Base-by-base conservation (phyloP, 192 early-diverging fungal species). In the Pilaira anomala region DNA sequence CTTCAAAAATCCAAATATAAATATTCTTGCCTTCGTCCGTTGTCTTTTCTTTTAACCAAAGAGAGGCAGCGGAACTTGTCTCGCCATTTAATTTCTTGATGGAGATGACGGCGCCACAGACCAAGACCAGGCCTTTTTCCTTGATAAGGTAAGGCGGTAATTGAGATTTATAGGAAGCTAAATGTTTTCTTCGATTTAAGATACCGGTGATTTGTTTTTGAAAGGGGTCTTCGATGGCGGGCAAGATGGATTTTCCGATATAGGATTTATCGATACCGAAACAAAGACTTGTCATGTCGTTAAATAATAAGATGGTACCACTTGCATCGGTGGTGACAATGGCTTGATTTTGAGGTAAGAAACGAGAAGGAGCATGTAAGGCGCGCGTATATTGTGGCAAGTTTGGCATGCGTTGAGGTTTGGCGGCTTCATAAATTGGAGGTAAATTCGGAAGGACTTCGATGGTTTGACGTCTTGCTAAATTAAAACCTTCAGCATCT, bases 1-100 rank as follows among this genome's bases (percentile, higher is more conserved):
- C 82, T 55, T 87, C 83, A 65, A 87, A 82, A 29, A 87, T 80
- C 85, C 85, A 87, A 3, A 87, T 82, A 24, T 78, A 79, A 25
- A 87, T 65, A 2, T 59, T 44, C 24, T 75, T 64, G 3, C 76
- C 83, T 48, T 45, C 24, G 26, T 73, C 63, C 51, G 78, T 76
- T 40, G 41, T 73, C 50, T 82, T 82, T 18, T 75, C 77, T 48
- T 87, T 87, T 26, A 87, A 71, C 85, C 85, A 87, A 9, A 87
- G 64, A 5, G 82, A 81, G 18, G 85, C 85, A 49, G 84, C 78
- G 7, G 33, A 36, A 36, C 80, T 76, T 8, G 69, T 76, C 28
- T 76, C 66, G 0, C 78, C 71, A 36, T 83, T 76, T 22, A 71
- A 65, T 61, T 82, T 85, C 49, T 77, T 60, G 52, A 87, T 85